phyloP scores from a whole-genome alignment of 345 rosid species.

The Cardamine resedifolia region DNA sequence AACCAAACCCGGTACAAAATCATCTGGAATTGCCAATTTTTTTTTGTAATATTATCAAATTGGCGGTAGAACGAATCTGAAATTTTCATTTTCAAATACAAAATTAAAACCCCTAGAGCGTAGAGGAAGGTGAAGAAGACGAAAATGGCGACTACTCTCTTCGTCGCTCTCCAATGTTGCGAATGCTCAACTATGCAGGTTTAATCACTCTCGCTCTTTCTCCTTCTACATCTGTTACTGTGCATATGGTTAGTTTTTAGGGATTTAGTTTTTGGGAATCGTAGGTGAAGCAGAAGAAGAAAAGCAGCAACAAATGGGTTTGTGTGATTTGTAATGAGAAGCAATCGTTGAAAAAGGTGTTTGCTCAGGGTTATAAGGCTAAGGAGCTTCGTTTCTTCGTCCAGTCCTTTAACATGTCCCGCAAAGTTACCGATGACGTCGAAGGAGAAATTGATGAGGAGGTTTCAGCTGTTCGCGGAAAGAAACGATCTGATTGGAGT shows the following conservation, averaged over 20 bases:
- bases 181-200: slow-evolving; percentile 95
- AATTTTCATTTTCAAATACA: not conserved
- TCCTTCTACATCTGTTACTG: not conserved
- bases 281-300: slow-evolving; percentile 92
- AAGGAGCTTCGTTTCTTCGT: slow-evolving; percentile 75
- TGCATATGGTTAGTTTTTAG: not conserved
- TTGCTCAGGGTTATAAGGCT: slow-evolving; percentile 65
- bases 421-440: slow-evolving; percentile 38
- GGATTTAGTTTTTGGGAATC: not conserved
- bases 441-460: not conserved
- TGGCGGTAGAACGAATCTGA: slow-evolving; percentile 20
- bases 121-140: not conserved
- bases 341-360: slow-evolving; percentile 67
- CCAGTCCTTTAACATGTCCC: slow-evolving; percentile 79
- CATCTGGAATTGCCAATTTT: not conserved
- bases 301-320: slow-evolving; percentile 72
- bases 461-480: slow-evolving; percentile 29
- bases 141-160: slow-evolving; percentile 42
- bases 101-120: slow-evolving; percentile 27
- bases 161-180: slow-evolving; percentile 76
- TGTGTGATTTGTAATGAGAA: slow-evolving; percentile 86
- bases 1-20: slow-evolving; percentile 9
- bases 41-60: not conserved
- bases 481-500: slow-evolving; percentile 61
- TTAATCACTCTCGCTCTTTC: not conserved